A percentile compares a stretch with the other conserved stretches of the same genome.
Conservation (phyloP, 2,329 filamentous ascomycete species). For the Ophiocordyceps camponoti-leonardi region DNA sequence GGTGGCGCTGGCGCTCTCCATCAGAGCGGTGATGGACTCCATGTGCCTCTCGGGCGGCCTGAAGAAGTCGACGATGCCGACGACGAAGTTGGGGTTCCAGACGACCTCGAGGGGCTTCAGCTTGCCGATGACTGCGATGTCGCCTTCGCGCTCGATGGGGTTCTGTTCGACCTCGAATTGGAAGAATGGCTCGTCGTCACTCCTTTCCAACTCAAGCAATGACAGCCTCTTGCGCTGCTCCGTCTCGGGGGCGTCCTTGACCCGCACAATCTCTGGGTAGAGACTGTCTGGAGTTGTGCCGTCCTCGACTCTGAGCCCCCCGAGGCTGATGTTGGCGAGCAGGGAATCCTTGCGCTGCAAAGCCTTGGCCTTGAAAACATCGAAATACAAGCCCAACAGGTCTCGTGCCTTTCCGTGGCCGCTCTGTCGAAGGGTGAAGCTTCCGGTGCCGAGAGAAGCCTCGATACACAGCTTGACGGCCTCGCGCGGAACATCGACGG, state of each 20-base stretch:
- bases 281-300: conserved; percentile 83
- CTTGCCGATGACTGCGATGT: conserved; percentile 78
- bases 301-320: conserved; percentile 86
- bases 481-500: conserved; percentile 78
- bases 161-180: conserved; percentile 87
- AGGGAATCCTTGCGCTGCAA: conserved; percentile 83
- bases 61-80: conserved; percentile 89
- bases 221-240: conserved; percentile 30
- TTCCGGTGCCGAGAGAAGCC: conserved; percentile 83
- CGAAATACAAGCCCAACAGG: conserved; percentile 81
- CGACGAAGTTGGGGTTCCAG: conserved; percentile 87
- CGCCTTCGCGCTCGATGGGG: conserved; percentile 79
- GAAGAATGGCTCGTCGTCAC: conserved; percentile 64
- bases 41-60: conserved; percentile 91
- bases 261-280: conserved; percentile 86
- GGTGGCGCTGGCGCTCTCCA: conserved; percentile 90
- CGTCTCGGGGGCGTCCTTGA: conserved; percentile 63
- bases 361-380: conserved; percentile 81
- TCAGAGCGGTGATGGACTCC: conserved; percentile 90
- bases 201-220: conserved; percentile 33
- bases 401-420: conserved; percentile 45
- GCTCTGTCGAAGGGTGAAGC: conserved; percentile 81
- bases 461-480: conserved; percentile 87
- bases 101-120: conserved; percentile 92
- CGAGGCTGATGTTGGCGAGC: conserved; percentile 74